Conservation (phyloP, 2,329 filamentous ascomycete species). For the Huntiella bhutanensis region DNA sequence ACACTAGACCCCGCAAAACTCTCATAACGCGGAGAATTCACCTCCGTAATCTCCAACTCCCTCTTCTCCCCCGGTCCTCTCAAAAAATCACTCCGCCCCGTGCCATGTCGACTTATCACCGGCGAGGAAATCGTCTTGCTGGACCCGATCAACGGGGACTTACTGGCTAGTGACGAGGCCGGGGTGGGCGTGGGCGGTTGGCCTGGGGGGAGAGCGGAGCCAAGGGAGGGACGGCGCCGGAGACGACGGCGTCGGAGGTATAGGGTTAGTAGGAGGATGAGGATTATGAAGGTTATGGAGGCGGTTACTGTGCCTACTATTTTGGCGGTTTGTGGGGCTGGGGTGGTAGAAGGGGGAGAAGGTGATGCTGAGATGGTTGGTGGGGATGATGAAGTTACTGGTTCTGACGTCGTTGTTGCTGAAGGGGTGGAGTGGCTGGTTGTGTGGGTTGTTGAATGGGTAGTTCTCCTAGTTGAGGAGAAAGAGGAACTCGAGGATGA, state of each 20-base stretch:
- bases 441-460: conserved; percentile 11
- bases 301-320: conserved; percentile 31
- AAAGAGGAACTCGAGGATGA: background rate
- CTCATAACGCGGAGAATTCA: too few species aligned
- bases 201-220: conserved; percentile 6
- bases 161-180: too few species aligned
- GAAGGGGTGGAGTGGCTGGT: conserved; percentile 15
- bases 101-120: too few species aligned
- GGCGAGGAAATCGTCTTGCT: too few species aligned
- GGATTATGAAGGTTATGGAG: conserved; percentile 23
- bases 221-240: conserved; percentile 11
- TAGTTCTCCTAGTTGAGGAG: conserved; percentile 12
- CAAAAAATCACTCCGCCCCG: too few species aligned
- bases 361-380: background rate
- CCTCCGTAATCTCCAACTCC: too few species aligned
- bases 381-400: conserved; percentile 5
- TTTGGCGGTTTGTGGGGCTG: conserved; percentile 21
- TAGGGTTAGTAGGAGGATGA: conserved; percentile 23
- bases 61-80: too few species aligned
- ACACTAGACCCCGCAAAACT: too few species aligned
- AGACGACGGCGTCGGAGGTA: conserved; percentile 19
- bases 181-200: background rate
- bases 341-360: conserved; percentile 1
- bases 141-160: too few species aligned
- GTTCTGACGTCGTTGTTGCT: conserved; percentile 11